Evolutionary conservation across 441 rosid genomes (phyloP).

Genomic region (Syzygium malaccense): DNA sequence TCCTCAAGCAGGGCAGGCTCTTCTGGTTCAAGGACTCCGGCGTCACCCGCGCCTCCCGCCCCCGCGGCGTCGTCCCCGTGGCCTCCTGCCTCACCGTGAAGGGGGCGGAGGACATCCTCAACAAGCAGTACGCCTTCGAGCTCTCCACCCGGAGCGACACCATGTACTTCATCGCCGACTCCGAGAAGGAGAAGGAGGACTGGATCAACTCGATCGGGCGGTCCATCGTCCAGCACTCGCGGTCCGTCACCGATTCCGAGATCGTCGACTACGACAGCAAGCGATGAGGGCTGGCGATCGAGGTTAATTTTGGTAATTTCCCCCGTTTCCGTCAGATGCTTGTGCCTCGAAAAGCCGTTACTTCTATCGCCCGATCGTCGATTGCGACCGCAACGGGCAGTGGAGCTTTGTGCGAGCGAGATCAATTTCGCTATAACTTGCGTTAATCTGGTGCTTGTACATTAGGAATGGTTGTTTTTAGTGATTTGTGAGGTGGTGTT

Average conservation of each 20-base stretch:
- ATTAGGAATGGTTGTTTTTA: neutral
- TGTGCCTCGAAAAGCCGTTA: neutral
- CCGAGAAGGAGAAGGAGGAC: constrained; percentile 76
- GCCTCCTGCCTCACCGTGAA: constrained; percentile 66
- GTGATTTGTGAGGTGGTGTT: neutral
- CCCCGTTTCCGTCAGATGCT: neutral
- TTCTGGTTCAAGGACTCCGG: constrained; percentile 72
- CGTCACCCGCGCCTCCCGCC: constrained; percentile 43
- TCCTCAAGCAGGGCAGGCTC: constrained; percentile 68
- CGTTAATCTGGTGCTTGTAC: neutral
- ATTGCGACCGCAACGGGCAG: neutral
- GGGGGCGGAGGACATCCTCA: constrained; percentile 68
- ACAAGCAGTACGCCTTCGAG: constrained; percentile 67
- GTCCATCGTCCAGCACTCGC: constrained; percentile 69
- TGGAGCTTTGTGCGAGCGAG: neutral
- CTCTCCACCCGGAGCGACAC: constrained; percentile 38
- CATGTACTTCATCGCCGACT: constrained; percentile 66
- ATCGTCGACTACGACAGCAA: constrained; percentile 55
- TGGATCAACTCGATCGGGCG: constrained; percentile 76
- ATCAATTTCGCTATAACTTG: neutral
- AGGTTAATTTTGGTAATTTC: neutral
- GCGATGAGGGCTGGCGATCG: constrained; percentile 10
- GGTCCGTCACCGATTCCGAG: constrained; percentile 59
- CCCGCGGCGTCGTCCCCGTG: constrained; percentile 70
- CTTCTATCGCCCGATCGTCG: neutral